Evolutionary conservation across 257 asterid genomes (phyloP).

Genomic region (Rehmannia glutinosa): DNA sequence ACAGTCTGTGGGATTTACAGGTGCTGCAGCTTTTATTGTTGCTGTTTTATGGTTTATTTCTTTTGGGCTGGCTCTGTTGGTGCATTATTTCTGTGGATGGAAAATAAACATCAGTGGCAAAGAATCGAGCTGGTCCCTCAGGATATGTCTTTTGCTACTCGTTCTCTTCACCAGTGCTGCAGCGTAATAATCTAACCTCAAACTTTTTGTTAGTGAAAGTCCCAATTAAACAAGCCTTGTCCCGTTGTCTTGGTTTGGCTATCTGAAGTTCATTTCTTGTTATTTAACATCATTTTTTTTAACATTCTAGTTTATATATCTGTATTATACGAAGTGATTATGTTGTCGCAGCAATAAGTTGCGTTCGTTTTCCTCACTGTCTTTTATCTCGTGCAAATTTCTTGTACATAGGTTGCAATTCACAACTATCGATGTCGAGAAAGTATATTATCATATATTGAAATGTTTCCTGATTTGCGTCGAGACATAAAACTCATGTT

Average conservation of each 20-base stretch:
- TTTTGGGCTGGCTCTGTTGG: conserved; percentile 74
- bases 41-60: conserved; percentile 75
- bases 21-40: conserved; percentile 66
- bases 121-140: conserved; percentile 49
- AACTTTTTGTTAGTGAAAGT: not conserved
- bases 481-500: too few relatives aligned
- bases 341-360: not conserved
- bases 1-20: conserved; percentile 95
- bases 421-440: not conserved
- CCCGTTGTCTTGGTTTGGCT: not conserved
- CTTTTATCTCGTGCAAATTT: not conserved
- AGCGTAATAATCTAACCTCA: conserved; percentile 55
- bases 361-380: not conserved
- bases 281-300: not conserved
- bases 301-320: not conserved
- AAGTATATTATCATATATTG: not conserved
- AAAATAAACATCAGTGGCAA: conserved; percentile 46
- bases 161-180: conserved; percentile 72
- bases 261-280: not conserved
- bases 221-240: too few relatives aligned
- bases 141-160: conserved; percentile 66
- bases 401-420: not conserved
- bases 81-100: conserved; percentile 78
- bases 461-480: not conserved
- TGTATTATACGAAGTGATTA: not conserved